phyloP scores from a whole-genome alignment of 768 basidiomycete species.

The Scleroderma bovista region DNA sequence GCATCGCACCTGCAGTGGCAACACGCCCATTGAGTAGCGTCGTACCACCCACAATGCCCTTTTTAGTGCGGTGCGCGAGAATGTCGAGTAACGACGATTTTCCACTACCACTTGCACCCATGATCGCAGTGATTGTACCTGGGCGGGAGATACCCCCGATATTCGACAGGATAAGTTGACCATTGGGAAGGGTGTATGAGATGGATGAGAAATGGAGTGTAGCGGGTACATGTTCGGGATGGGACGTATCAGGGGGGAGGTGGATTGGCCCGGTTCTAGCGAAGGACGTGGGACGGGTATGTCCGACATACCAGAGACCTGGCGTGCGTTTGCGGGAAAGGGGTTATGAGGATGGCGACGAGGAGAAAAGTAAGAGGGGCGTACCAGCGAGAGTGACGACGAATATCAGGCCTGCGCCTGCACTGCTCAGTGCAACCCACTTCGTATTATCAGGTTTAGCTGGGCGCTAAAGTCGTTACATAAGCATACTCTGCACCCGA shows the following conservation, averaged over 20 bases:
- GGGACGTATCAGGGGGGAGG: conserved; percentile 75
- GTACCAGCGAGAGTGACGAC: conserved; percentile 58
- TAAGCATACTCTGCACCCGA: neutral
- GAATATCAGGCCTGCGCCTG: conserved; percentile 71
- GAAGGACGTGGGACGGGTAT: conserved; percentile 38
- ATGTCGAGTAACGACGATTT: conserved; percentile 97
- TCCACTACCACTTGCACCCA: conserved; percentile 95
- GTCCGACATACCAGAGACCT: conserved; percentile 91
- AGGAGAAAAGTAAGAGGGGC: conserved; percentile 8
- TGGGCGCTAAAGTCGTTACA: conserved; percentile 46
- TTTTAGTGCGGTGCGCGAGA: conserved; percentile 84
- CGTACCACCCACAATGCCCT: conserved; percentile 65
- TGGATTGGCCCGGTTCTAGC: conserved; percentile 61
- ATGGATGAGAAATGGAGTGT: conserved; percentile 86
- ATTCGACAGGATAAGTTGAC: conserved; percentile 65
- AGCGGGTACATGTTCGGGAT: conserved; percentile 85
- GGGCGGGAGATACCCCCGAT: conserved; percentile 83
- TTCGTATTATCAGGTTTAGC: conserved; percentile 76
- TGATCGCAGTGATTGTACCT: conserved; percentile 90
- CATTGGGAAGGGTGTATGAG: conserved; percentile 64
- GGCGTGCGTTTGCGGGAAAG: neutral
- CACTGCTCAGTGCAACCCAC: conserved; percentile 83
- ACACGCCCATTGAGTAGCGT: conserved; percentile 83
- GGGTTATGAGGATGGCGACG: neutral
- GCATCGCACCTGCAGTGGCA: conserved; percentile 70